A percentile compares a stretch with the other conserved stretches of the same genome.
Conservation (phyloP, 2,329 filamentous ascomycete species). For the Zalaria obscura region DNA sequence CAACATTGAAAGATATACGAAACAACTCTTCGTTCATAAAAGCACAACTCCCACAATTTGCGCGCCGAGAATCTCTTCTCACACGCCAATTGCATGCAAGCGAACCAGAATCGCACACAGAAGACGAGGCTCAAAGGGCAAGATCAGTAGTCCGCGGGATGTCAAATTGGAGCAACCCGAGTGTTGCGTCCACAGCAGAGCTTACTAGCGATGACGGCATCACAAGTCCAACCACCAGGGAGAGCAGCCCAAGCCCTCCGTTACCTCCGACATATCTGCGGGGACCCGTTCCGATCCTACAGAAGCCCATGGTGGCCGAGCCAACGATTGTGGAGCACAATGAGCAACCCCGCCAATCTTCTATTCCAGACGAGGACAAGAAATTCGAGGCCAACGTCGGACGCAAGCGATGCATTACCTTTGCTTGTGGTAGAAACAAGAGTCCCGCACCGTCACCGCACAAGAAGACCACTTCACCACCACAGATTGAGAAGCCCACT, state of each 20-base stretch:
- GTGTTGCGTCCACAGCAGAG: conserved; percentile 71
- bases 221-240: conserved; percentile 69
- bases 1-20: conserved; percentile 8
- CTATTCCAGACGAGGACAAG: conserved; percentile 27
- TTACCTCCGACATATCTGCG: conserved; percentile 41
- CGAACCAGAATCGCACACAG: conserved; percentile 30
- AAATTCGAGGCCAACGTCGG: conserved; percentile 49
- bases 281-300: conserved; percentile 20
- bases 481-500: conserved; percentile 4
- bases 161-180: conserved; percentile 68
- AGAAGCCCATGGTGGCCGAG: conserved; percentile 23
- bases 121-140: conserved; percentile 15
- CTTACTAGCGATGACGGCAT: conserved; percentile 79
- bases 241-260: conserved; percentile 81
- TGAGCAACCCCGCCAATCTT: conserved; percentile 12
- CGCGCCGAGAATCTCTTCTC: conserved; percentile 65
- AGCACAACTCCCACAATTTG: conserved; percentile 30
- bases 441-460: conserved; percentile 24
- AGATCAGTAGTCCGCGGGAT: conserved; percentile 24
- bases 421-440: conserved; percentile 64
- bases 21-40: conserved; percentile 28
- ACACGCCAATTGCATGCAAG: conserved; percentile 61
- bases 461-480: conserved; percentile 15
- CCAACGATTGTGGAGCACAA: conserved; percentile 21
- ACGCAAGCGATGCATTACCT: conserved; percentile 82